These are phyloP conservation scores for Wallacemonas collosoma DNA, from an alignment of 208 protist species.

Conservation along the genomic window DNA sequence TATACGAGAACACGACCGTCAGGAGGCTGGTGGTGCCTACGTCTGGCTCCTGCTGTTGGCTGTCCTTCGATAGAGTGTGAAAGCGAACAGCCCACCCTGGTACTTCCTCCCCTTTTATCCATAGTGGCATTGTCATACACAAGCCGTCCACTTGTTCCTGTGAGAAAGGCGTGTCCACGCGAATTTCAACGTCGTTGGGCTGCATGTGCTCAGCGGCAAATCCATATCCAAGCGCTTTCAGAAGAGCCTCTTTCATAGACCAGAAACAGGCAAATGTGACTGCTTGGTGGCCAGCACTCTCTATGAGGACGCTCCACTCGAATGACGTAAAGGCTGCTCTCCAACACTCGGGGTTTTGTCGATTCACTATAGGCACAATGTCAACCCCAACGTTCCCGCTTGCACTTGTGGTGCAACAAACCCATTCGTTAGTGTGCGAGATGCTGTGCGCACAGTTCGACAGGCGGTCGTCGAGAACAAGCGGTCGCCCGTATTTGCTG, in stretches of 20 bases:
- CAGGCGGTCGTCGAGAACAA: neutral
- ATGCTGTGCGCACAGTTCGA: conserved; percentile 23
- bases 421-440: conserved; percentile 27
- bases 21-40: neutral
- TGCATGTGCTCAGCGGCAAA: conserved; percentile 18
- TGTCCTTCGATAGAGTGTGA: neutral
- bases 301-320: conserved; percentile 13
- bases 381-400: conserved; percentile 28
- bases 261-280: conserved; percentile 28
- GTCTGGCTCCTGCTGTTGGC: neutral
- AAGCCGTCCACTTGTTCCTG: neutral
- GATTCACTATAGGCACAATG: conserved; percentile 5
- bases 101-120: conserved; percentile 4
- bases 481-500: neutral
- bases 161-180: neutral
- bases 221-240: conserved; percentile 42
- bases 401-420: conserved; percentile 19
- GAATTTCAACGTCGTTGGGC: conserved; percentile 10
- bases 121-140: conserved; percentile 15
- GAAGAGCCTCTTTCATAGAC: conserved; percentile 37
- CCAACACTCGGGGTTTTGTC: neutral
- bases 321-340: neutral
- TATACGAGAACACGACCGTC: neutral
- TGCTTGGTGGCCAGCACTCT: neutral
- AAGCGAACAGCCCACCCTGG: neutral